Evolutionary conservation across 306 rosid genomes (phyloP).

Genomic region (Sicyos edulis): DNA sequence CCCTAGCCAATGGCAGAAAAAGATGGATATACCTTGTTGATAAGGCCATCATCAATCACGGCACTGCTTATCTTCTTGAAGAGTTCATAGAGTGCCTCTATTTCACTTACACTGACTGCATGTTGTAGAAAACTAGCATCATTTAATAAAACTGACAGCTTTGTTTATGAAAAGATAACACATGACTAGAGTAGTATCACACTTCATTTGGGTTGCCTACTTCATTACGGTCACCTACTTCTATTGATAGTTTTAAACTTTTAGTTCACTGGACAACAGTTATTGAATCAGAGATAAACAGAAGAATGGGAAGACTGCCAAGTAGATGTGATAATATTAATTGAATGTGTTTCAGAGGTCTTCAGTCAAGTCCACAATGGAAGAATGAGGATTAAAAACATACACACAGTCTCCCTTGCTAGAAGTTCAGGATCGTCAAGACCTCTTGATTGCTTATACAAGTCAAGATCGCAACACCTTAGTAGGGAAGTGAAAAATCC

Average conservation of each 20-base stretch:
- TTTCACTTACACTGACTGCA: conserved; percentile 97
- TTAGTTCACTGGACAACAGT: not conserved
- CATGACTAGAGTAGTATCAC: not conserved
- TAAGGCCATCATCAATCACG: conserved; percentile 90
- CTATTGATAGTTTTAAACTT: not conserved
- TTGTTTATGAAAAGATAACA: not conserved
- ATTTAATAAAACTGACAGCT: not conserved
- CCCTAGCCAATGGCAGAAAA: not conserved
- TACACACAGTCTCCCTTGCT: conserved; percentile 95
- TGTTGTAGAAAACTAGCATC: conserved; percentile 17
- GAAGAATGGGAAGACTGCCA: not conserved
- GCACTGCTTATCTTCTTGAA: conserved; percentile 97
- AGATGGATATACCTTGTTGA: conserved; percentile 64
- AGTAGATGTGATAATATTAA: not conserved
- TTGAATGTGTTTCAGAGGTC: not conserved
- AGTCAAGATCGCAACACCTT: conserved; percentile 67
- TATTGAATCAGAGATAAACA: too few species aligned
- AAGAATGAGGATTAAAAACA: conserved; percentile 26
- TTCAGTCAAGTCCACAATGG: conserved; percentile 12
- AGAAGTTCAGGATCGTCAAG: conserved; percentile 84
- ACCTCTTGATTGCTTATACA: conserved; percentile 67
- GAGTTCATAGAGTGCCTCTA: conserved; percentile 95
- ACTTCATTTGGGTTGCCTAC: not conserved
- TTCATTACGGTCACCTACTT: not conserved
- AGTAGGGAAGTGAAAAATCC: conserved; percentile 59